phyloP scores from a whole-genome alignment of 75 land plant species.

The Adiantum capillusveneris region DNA sequence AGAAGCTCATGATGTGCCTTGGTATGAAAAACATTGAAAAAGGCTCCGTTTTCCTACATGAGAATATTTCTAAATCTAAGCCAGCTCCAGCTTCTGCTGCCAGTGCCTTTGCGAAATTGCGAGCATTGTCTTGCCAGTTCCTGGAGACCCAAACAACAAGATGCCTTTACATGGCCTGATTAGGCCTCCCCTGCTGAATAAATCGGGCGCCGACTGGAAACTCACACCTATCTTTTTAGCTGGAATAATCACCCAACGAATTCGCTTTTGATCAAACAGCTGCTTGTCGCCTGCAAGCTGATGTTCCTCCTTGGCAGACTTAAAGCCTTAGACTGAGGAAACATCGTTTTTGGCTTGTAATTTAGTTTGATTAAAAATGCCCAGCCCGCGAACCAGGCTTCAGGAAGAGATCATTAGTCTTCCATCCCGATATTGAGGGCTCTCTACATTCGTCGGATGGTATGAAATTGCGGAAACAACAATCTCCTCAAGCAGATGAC shows the following conservation, averaged over 20 bases:
- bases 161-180: conserved; percentile 87
- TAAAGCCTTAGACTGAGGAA: no score
- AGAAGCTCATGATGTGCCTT: no score
- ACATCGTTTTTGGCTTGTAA: no score
- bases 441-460: conserved; percentile 69
- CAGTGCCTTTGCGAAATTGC: conserved; percentile 93
- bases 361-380: no score
- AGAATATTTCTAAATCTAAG: no score
- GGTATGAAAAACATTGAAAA: conserved; percentile 84
- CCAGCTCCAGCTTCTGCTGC: conserved; percentile 91
- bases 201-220: conserved; percentile 72
- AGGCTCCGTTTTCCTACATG: no score
- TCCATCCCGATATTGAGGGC: conserved; percentile 71
- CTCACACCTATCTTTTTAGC: conserved; percentile 66
- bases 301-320: no score
- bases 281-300: no score
- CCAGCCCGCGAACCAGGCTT: no score
- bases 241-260: conserved; percentile 82
- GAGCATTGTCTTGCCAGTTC: conserved; percentile 90
- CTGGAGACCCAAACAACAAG: conserved; percentile 85
- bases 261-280: no score
- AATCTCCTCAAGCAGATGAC: conserved; percentile 64
- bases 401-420: conserved; percentile 74
- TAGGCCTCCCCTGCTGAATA: conserved; percentile 68
- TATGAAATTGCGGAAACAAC: conserved; percentile 79